Base-by-base conservation (phyloP, 768 basidiomycete genomes). In the Russula foetens region DNA sequence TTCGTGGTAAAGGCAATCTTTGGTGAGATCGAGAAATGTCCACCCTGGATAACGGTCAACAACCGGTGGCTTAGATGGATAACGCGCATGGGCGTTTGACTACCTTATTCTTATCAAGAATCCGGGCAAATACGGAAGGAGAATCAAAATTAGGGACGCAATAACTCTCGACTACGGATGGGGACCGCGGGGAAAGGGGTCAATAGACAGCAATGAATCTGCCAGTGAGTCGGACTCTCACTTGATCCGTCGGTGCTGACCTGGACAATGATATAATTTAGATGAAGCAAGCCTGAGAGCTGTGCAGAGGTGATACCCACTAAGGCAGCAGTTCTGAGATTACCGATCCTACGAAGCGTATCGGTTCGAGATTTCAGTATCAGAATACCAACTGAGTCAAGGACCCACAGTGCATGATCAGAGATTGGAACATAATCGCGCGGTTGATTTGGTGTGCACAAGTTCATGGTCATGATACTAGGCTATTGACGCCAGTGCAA, bases 111-210 rank as follows among this genome's bases (percentile, higher is more conserved):
- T 91, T 91, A 76, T 93, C 90, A 7, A 93, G 79, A 66, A 92
- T 90, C 8, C 93, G 83, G 7, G 92, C 93, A 65, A 95, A 96
- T 51, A 96, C 79, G 19, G 90, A 92, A 4, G 94, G 94, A 1
- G 92, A 94, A 72, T 97, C 94, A 70, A 97, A 96, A 75, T 94
- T 79, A 1, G 93, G 93, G 28, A 95, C 81, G 67, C 94, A 97
- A 72, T 93, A 94, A 63, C 88, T 90, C 71, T 96, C 94, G 64
- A 96, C 89, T 92, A 59, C 24, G 44, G 54, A 35, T 12, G 46
- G 47, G 23, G 8, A 44, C 48, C 17, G 26, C 28, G 29, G 17
- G 55, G 7, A 55, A 53, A 17, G 43, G 33, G 24, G 58, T 63
- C 41, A 59, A 33, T 49, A 15, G 17, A 12, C 15, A 17, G 26